Conservation (phyloP, 2,329 filamentous ascomycete genomes). For the Penicillium paneum region DNA sequence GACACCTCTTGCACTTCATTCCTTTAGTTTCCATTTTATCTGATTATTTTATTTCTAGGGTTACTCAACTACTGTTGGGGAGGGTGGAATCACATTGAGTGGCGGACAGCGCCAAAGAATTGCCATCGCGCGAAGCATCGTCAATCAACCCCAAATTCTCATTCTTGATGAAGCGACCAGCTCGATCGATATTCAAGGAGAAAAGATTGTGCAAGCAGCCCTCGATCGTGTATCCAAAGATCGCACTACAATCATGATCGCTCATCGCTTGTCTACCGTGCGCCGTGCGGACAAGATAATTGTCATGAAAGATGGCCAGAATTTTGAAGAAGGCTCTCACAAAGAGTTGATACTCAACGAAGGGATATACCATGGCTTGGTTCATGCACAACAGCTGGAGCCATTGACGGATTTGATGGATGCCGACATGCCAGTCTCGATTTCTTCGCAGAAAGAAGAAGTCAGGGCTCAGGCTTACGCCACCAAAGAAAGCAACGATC, state of each 20-base stretch:
- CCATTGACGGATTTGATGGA: constrained; percentile 4
- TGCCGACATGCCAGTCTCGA: not conserved
- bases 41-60: constrained; percentile 43
- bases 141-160: constrained; percentile 63
- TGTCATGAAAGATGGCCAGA: constrained; percentile 67
- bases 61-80: constrained; percentile 72
- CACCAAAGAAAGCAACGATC: not conserved
- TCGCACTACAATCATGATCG: constrained; percentile 74
- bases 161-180: constrained; percentile 76
- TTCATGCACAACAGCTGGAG: constrained; percentile 46
- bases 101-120: constrained; percentile 85
- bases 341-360: constrained; percentile 62
- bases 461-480: not conserved
- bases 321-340: constrained; percentile 73
- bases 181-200: constrained; percentile 57
- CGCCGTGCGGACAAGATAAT: constrained; percentile 76
- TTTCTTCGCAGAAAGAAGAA: constrained; percentile 1
- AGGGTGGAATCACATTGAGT: constrained; percentile 72
- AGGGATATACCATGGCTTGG: constrained; percentile 65
- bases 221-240: constrained; percentile 55
- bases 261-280: constrained; percentile 69
- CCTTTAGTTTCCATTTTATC: not conserved
- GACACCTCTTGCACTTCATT: not conserved
- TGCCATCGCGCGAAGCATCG: constrained; percentile 68
- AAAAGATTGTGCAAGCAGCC: constrained; percentile 54